phyloP scores from a whole-genome alignment of 805 yeast genomes.

The Starmera caribaea region DNA sequence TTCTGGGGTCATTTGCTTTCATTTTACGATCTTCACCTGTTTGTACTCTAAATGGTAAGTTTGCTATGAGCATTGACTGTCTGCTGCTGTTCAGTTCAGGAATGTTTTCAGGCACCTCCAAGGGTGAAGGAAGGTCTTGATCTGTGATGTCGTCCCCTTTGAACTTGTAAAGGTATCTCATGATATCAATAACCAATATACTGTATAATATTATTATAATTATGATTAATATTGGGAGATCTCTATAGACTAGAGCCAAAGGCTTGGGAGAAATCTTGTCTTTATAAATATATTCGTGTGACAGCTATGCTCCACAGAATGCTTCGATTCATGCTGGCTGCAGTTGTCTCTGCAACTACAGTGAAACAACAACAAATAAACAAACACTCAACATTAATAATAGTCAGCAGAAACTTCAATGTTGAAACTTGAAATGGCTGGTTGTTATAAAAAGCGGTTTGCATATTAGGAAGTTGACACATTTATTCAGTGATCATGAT shows the following conservation, averaged over 20 bases:
- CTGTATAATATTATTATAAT: too few relatives aligned
- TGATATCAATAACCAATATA: not conserved
- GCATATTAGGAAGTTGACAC: too few relatives aligned
- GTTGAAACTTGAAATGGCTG: too few relatives aligned
- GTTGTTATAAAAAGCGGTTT: too few relatives aligned
- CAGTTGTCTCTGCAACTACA: not conserved
- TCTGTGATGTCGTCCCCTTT: constrained; percentile 12
- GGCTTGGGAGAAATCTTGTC: not conserved
- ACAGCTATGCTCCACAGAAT: too few relatives aligned
- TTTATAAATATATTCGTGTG: not conserved
- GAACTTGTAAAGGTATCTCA: constrained; percentile 14
- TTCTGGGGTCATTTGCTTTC: constrained; percentile 1
- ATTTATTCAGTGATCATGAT: too few relatives aligned
- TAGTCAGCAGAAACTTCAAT: too few relatives aligned
- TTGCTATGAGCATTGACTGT: constrained; percentile 1
- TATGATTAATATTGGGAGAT: too few relatives aligned
- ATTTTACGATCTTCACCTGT: constrained; percentile 8
- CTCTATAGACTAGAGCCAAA: not conserved
- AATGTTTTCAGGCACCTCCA: constrained; percentile 2
- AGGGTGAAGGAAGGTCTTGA: constrained; percentile 1
- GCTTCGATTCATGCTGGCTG: not conserved
- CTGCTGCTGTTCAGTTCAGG: constrained; percentile 1
- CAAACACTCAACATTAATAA: too few relatives aligned
- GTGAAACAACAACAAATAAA: too few relatives aligned
- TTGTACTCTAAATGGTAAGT: constrained; percentile 14